These are phyloP conservation scores for Byssothecium circinans DNA, from an alignment of 2,329 filamentous ascomycete genomes.

Conservation along the genomic window DNA sequence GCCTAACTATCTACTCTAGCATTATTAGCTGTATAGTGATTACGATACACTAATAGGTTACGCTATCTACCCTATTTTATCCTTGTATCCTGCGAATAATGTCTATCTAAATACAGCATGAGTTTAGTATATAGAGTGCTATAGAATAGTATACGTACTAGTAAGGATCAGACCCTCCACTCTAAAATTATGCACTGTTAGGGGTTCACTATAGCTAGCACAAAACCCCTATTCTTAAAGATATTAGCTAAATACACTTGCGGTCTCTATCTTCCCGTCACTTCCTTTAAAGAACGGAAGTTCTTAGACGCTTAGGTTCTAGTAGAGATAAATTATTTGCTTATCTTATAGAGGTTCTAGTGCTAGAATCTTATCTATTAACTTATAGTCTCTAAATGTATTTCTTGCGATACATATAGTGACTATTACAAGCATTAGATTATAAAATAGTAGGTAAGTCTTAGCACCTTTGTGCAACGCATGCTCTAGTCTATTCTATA, in stretches of 20 bases:
- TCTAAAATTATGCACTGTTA: constrained; percentile 12
- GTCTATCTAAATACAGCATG: constrained; percentile 12
- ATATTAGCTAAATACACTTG: constrained; percentile 7
- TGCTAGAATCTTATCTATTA: constrained; percentile 11
- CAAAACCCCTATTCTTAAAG: constrained; percentile 10
- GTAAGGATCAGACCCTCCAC: constrained; percentile 8
- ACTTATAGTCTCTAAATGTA: constrained; percentile 13
- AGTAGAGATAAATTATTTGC: constrained; percentile 10
- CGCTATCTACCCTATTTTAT: constrained; percentile 11
- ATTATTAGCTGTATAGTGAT: constrained; percentile 11
- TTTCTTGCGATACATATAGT: constrained; percentile 10
- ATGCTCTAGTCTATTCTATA: constrained; percentile 12
- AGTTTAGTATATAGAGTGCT: constrained; percentile 13
- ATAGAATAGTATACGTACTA: constrained; percentile 12
- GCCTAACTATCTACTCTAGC: constrained; percentile 8
- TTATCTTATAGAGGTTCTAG: constrained; percentile 10
- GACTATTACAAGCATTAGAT: constrained; percentile 12
- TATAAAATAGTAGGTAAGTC: constrained; percentile 13
- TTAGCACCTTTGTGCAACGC: constrained; percentile 12
- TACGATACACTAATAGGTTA: constrained; percentile 10
- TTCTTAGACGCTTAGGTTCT: constrained; percentile 7
- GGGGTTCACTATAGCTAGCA: constrained; percentile 10
- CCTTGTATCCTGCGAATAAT: constrained; percentile 12
- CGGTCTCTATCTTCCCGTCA: constrained; percentile 7
- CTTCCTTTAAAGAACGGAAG: constrained; percentile 8